Percentiles rank a stretch among this genome's conserved stretches.
Evolutionary conservation across 768 basidiomycete species (phyloP).

Genomic region (Dacryopinax spathularia): DNA sequence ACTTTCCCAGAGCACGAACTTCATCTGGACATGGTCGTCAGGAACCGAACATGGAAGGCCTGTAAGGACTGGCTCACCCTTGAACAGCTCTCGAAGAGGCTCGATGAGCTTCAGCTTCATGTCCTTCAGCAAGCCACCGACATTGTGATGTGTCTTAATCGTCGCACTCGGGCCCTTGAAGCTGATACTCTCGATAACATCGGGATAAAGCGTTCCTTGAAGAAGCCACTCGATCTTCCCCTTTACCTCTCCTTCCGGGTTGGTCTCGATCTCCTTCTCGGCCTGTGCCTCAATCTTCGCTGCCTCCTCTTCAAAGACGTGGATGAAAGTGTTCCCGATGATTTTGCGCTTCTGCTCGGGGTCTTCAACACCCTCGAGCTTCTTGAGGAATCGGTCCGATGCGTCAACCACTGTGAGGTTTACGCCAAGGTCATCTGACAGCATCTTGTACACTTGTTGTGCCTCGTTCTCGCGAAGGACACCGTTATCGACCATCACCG

Average conservation of each 20-base stretch:
- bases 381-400: slow-evolving; percentile 78
- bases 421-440: slow-evolving; percentile 84
- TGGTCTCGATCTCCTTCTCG: slow-evolving; percentile 48
- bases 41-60: neutral
- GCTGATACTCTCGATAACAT: slow-evolving; percentile 97
- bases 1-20: slow-evolving; percentile 80
- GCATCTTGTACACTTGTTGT: slow-evolving; percentile 80
- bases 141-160: slow-evolving; percentile 99
- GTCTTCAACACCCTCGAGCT: slow-evolving; percentile 83
- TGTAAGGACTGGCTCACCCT: slow-evolving; percentile 42
- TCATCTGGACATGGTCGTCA: slow-evolving; percentile 47
- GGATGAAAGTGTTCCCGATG: slow-evolving; percentile 97
- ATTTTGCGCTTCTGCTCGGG: slow-evolving; percentile 96
- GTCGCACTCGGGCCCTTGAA: slow-evolving; percentile 99
- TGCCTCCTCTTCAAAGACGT: slow-evolving; percentile 93
- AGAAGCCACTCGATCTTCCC: slow-evolving; percentile 93
- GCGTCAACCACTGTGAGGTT: slow-evolving; percentile 94
- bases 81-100: slow-evolving; percentile 92
- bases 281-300: slow-evolving; percentile 71
- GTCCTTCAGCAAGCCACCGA: slow-evolving; percentile 74
- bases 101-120: slow-evolving; percentile 99
- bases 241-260: slow-evolving; percentile 32
- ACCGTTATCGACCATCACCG: slow-evolving; percentile 99
- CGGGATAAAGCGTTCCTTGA: slow-evolving; percentile 95
- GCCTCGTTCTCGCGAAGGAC: slow-evolving; percentile 88